These are phyloP conservation scores for Blastocystis hominis DNA, from an alignment of 352 stramenopile genomes.

Conservation along the genomic window DNA sequence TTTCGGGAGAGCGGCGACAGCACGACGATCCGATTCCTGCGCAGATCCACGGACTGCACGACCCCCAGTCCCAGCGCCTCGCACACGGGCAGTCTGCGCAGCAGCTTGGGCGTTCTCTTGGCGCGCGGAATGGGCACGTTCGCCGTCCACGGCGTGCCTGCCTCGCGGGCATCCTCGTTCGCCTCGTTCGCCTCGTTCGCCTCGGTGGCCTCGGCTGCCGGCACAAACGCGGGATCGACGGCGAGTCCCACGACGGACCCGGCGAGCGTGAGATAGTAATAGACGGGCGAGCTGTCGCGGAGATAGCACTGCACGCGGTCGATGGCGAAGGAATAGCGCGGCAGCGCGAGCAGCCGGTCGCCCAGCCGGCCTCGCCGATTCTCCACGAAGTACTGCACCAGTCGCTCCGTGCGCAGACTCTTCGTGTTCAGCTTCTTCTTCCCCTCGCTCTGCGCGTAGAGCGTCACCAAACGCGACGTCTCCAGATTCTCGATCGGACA, in stretches of 20 bases:
- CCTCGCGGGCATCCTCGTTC: no score
- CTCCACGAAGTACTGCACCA: background rate
- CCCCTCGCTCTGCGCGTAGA: background rate
- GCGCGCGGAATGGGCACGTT: background rate
- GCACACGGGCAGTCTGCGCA: background rate
- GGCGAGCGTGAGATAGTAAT: background rate
- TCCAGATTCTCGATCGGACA: background rate
- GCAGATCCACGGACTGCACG: background rate
- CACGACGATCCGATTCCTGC: background rate
- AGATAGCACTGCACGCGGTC: background rate
- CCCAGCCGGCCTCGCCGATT: background rate
- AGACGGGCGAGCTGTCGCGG: background rate
- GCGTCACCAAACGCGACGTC: background rate
- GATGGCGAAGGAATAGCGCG: background rate
- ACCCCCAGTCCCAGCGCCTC: background rate
- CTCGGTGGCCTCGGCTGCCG: background rate
- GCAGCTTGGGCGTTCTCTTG: background rate
- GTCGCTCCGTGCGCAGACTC: background rate
- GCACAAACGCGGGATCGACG: background rate
- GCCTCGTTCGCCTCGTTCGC: no score
- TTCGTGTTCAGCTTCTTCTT: background rate
- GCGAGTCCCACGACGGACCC: background rate
- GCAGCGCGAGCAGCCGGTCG: background rate
- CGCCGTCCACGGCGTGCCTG: background rate
- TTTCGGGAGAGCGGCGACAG: background rate